Evolutionary conservation across 1,284 basidiomycete species (phyloP).

Genomic region (Ceratobasidium sp.): DNA sequence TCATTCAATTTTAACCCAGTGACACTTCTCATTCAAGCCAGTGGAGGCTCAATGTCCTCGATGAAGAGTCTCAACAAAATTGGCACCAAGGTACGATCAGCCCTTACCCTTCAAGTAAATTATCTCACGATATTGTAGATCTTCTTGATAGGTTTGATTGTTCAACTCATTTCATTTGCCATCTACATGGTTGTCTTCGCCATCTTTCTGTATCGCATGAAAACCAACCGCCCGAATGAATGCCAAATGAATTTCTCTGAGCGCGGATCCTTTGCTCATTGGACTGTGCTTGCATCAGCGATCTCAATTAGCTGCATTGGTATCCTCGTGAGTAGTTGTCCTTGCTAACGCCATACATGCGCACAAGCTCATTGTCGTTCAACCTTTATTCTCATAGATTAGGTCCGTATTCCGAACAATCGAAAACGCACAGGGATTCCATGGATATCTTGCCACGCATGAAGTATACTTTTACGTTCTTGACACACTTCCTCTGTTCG

Average conservation of each 20-base stretch:
- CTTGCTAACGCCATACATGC: too few relatives aligned
- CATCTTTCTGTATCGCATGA: slow-evolving; percentile 20
- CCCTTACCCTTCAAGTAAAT: too few relatives aligned
- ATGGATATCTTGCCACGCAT: too few relatives aligned
- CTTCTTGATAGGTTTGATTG: slow-evolving; percentile 1
- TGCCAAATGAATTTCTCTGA: neutral
- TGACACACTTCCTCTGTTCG: slow-evolving; percentile 15
- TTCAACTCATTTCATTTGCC: slow-evolving; percentile 8
- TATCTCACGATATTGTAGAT: neutral
- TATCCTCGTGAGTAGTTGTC: neutral
- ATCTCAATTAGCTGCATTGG: too few relatives aligned
- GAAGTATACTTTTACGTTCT: slow-evolving; percentile 31
- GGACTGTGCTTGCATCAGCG: slow-evolving; percentile 9
- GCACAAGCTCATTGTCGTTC: neutral
- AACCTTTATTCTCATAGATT: slow-evolving; percentile 17
- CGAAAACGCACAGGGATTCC: slow-evolving; percentile 25
- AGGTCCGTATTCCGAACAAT: slow-evolving; percentile 28
- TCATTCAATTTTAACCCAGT: neutral
- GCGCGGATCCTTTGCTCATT: neutral
- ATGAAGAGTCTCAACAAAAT: neutral
- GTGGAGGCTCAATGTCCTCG: neutral
- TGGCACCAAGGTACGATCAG: neutral
- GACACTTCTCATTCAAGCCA: slow-evolving; percentile 8
- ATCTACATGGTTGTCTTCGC: neutral
- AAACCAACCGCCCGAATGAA: too few relatives aligned